Conservation (phyloP, 2,329 filamentous ascomycete species). For the Trichoderma guizhouense region DNA sequence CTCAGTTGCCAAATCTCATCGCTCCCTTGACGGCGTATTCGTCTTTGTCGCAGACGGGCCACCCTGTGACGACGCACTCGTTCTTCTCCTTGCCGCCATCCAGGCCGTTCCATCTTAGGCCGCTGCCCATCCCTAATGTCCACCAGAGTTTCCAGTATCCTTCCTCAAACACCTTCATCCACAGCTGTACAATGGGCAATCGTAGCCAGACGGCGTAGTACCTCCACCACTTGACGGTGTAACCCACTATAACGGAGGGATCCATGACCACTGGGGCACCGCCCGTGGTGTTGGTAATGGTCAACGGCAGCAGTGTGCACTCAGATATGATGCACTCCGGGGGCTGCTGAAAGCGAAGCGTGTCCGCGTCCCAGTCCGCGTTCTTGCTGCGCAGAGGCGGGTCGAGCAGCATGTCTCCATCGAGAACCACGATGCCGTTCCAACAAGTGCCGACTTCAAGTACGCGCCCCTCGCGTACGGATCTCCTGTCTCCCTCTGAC, state of each 20-base stretch:
- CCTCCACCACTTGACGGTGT: slow-evolving; percentile 18
- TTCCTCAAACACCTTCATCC: slow-evolving; percentile 18
- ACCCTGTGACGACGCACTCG: slow-evolving; percentile 16
- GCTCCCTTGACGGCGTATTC: slow-evolving; percentile 4
- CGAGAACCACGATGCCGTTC: slow-evolving; percentile 20
- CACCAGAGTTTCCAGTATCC: slow-evolving; percentile 18
- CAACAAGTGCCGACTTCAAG: slow-evolving; percentile 18
- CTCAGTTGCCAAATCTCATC: slow-evolving; percentile 3
- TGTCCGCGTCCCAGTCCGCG: slow-evolving; percentile 10
- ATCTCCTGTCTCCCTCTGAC: slow-evolving; percentile 7
- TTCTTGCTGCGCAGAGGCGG: not conserved
- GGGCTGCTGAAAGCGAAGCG: slow-evolving; percentile 18
- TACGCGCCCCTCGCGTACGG: slow-evolving; percentile 14
- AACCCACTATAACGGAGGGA: slow-evolving; percentile 15
- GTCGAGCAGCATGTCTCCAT: slow-evolving; percentile 19
- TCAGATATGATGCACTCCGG: slow-evolving; percentile 19
- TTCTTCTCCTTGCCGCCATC: slow-evolving; percentile 17
- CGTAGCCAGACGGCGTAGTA: slow-evolving; percentile 20
- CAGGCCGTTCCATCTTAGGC: slow-evolving; percentile 14
- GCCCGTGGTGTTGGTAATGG: slow-evolving; percentile 17
- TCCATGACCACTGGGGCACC: slow-evolving; percentile 18
- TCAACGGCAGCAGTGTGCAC: slow-evolving; percentile 15
- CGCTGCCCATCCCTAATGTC: slow-evolving; percentile 16
- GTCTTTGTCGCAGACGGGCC: slow-evolving; percentile 10
- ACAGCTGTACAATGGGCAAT: slow-evolving; percentile 16